Conservation (phyloP, 441 rosid species). For the Sinapis alba region DNA sequence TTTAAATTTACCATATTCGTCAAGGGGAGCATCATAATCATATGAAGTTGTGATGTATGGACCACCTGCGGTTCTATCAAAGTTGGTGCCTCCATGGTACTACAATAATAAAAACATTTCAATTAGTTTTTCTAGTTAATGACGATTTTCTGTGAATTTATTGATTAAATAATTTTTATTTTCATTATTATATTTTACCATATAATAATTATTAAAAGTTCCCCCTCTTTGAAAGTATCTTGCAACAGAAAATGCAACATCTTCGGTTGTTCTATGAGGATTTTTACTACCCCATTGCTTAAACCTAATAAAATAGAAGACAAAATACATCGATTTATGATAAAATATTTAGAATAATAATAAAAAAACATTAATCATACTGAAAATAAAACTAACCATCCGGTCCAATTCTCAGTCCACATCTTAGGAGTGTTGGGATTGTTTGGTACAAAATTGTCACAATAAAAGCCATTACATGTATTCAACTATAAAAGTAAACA, state of each 20-base stretch:
- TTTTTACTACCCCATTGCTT: slow-evolving; percentile 55
- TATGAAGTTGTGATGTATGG: slow-evolving; percentile 69
- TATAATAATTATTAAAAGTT: slow-evolving; percentile 66
- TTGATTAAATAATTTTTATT: slow-evolving; percentile 17
- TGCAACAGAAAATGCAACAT: slow-evolving; percentile 66
- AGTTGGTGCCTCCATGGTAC: slow-evolving; percentile 47
- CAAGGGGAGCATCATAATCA: too few relatives aligned
- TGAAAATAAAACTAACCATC: slow-evolving; percentile 28
- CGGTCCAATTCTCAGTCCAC: slow-evolving; percentile 33
- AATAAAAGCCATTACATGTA: slow-evolving; percentile 67
- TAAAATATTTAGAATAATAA: neutral
- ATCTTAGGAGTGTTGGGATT: slow-evolving; percentile 51
- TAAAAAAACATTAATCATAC: neutral
- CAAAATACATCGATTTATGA: neutral
- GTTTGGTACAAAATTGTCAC: slow-evolving; percentile 55
- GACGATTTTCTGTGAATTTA: neutral
- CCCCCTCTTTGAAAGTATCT: slow-evolving; percentile 62
- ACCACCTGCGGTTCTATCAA: slow-evolving; percentile 67
- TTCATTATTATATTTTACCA: slow-evolving; percentile 52
- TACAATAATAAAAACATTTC: neutral
- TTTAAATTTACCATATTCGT: too few relatives aligned
- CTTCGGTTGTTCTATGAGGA: slow-evolving; percentile 40
- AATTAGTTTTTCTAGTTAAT: neutral
- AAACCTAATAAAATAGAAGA: slow-evolving; percentile 38
- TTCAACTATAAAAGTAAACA: slow-evolving; percentile 41